Base-by-base conservation (phyloP, 805 yeast genomes). In the Candida nemodendra region DNA sequence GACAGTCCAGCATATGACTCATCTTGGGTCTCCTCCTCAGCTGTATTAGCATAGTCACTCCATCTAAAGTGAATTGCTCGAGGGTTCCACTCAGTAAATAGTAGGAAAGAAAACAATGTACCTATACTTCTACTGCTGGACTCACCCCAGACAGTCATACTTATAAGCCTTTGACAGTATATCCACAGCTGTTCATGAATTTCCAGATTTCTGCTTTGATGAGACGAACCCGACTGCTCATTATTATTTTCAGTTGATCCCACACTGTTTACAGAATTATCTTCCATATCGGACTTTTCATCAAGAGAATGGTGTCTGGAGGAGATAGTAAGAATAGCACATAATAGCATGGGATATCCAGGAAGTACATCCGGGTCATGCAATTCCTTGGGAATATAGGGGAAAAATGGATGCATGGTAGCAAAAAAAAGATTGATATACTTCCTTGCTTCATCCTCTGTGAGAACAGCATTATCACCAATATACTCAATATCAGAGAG, bases 11-110 rank as follows among this genome's bases (percentile, higher is more conserved):
- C 81, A 29, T 77, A 62, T 22, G 74, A 72, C 24, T 76, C 77
- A 64, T 69, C 45, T 40, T 27, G 39, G 12, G 36, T 21, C 12
- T 39, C 38, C 21, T 57, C 64, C 39, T 72, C 79, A 7, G 74
- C 81, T 0, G 76, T 69, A 34, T 83, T 82, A 1, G 91, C 95
- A 62, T 87, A 85, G 61, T 90, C 95, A 1, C 79, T 64, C 85
- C 91, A 78, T 47, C 88, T 66, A 82, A 89, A 83, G 59, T 89
- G 96, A 43, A 89, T 88, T 3, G 96, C 95, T 37, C 96, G 68
- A 3, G 96, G 96, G 51, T 89, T 88, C 98, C 98, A 90, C 59
- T 91, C 97, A 0, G 96, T 85, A 50, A 87, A 82, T 13, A 90
- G 66, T 34, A 90, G 62, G 54, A 90, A 86, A 1, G 96, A 90